Evolutionary conservation across 208 protist species (phyloP), one percentile per base, ranked within the genome.

Genomic region (Acanthamoeba castellanii): DNA sequence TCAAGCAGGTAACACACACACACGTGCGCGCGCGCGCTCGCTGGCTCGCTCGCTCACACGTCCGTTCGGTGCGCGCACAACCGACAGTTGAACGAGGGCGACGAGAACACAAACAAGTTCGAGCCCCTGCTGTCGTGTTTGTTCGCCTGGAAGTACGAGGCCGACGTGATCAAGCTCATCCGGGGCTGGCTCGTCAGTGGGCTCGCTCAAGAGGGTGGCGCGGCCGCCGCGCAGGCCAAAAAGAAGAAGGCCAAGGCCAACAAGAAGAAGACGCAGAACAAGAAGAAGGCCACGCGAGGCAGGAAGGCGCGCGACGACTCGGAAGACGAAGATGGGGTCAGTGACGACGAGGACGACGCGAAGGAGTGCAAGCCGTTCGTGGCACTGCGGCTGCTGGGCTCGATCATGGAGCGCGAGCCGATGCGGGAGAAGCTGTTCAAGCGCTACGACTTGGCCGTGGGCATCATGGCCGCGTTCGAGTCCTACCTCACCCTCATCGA

Each of bases 131-230:
- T 87, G 32, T 8, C 27, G 47, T 87, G 78, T 18, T 22, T 87
- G 42, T 87, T 87, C 47, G 78, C 78, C 30, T 87, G 78, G 78
- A 50, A 87, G 47, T 59, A 87, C 37, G 45, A 87, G 45, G 22
- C 37, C 45, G 45, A 87, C 18, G 78, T 87, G 42, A 34, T 87
- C 37, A 50, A 87, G 78, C 78, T 87, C 27, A 52, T 87, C 78
- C 32, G 30, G 14, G 18, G 27, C n/a, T 87, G 78, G 78, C 78
- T 87, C 22, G 45, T 6, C 68, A 76, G 27, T 7, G 68, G 68
- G 16, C 27, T 76, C 5, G 25, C 68, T 1, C 32, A 76, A 76
- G 68, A 76, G 30, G 14, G 22, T 0, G 57, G 57, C 16, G 22
- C 4, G 9, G 57, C 57, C 57, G 22, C 14, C 14, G 57, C 20